Conservation (phyloP, 1,284 basidiomycete species). For the Pseudozyma tsukubaensis region DNA sequence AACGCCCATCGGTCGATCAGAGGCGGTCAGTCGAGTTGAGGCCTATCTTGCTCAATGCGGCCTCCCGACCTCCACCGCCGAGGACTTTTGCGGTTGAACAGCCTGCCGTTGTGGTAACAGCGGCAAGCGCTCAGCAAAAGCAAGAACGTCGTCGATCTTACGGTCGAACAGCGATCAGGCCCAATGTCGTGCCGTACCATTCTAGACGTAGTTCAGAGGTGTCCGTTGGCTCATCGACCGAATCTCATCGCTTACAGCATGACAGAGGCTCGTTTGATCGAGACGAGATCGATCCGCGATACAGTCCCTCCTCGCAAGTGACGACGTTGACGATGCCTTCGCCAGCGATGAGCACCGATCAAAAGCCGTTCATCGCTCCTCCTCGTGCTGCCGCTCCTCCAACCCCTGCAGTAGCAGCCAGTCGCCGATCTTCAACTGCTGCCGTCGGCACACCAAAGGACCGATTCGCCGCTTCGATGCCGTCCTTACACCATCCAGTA, state of each 20-base stretch:
- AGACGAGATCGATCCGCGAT: conserved; percentile 18
- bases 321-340: conserved; percentile 46
- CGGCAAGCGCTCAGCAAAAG: conserved; percentile 4
- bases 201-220: conserved; percentile 35
- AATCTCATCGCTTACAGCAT: conserved; percentile 7
- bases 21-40: conserved; percentile 38
- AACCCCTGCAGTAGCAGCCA: too few species aligned
- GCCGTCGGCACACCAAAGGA: conserved; percentile 10
- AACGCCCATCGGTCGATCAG: conserved; percentile 29
- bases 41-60: conserved; percentile 39
- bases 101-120: not conserved
- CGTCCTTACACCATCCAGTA: conserved; percentile 10
- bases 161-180: conserved; percentile 25
- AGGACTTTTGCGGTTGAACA: not conserved
- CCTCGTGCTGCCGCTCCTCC: not conserved
- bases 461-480: conserved; percentile 38
- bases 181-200: conserved; percentile 42
- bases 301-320: conserved; percentile 34
- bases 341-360: conserved; percentile 18
- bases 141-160: conserved; percentile 27
- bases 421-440: conserved; percentile 10
- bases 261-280: conserved; percentile 31
- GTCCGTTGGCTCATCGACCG: conserved; percentile 31
- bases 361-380: conserved; percentile 8
- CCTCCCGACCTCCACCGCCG: conserved; percentile 14